Percentiles rank a stretch among this genome's conserved stretches.
Conservation (phyloP, 441 rosid species). For the Codiaeum variegatum region DNA sequence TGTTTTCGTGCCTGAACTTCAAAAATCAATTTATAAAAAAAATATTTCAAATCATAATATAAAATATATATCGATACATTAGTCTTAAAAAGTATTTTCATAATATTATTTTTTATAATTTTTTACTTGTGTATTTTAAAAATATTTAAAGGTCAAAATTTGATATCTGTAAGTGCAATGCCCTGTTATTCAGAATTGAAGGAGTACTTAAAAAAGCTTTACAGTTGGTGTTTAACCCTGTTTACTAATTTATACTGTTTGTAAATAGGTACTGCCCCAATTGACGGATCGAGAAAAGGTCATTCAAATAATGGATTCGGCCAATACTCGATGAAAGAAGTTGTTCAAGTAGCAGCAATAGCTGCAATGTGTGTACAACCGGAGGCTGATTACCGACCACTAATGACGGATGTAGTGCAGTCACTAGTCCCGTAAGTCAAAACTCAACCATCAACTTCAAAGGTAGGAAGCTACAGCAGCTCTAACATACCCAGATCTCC, state of each 20-base stretch:
- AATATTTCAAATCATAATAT: too few species aligned
- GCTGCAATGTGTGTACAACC: conserved; percentile 96
- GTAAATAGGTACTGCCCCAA: conserved; percentile 63
- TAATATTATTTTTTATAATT: too few species aligned
- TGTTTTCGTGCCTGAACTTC: too few species aligned
- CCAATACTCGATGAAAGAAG: conserved; percentile 82
- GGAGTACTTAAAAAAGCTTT: background rate
- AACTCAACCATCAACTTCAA: conserved; percentile 49
- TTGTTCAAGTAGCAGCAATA: conserved; percentile 92
- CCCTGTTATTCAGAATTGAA: too few species aligned
- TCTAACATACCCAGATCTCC: conserved; percentile 47
- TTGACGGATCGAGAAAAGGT: conserved; percentile 83
- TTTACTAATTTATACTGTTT: conserved; percentile 4
- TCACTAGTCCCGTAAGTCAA: conserved; percentile 78
- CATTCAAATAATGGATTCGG: conserved; percentile 83
- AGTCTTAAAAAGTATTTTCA: too few species aligned
- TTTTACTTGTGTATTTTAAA: too few species aligned
- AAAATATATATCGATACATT: too few species aligned
- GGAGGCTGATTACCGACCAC: conserved; percentile 83
- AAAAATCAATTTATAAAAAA: too few species aligned
- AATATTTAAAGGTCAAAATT: too few species aligned
- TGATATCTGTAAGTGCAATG: too few species aligned
- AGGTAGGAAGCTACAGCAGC: conserved; percentile 48
- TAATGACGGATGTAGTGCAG: conserved; percentile 95
- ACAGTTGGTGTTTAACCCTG: background rate